phyloP scores from a whole-genome alignment of 306 rosid species.

The Abrus precatorius region DNA sequence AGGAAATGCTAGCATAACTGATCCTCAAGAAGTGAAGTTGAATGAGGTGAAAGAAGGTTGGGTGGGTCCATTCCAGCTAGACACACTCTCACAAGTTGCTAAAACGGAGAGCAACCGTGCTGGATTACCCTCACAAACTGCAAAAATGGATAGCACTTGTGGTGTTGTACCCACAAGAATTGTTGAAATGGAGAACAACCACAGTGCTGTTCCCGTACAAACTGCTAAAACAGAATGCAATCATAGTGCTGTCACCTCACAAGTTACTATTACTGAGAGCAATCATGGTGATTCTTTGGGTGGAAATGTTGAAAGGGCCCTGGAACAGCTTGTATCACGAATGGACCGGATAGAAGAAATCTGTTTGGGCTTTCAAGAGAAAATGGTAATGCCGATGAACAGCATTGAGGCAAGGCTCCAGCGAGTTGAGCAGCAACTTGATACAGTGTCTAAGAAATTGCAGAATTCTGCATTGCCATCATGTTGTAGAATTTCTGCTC shows the following conservation, averaged over 20 bases:
- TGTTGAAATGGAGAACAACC: slow-evolving; percentile 46
- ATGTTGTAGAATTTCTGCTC: slow-evolving; percentile 65
- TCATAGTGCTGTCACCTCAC: slow-evolving; percentile 40
- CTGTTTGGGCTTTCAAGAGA: slow-evolving; percentile 85
- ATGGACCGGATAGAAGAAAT: slow-evolving; percentile 77
- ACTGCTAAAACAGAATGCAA: neutral
- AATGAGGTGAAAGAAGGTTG: slow-evolving; percentile 53
- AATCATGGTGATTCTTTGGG: slow-evolving; percentile 44
- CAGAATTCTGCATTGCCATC: slow-evolving; percentile 58
- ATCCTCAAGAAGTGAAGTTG: slow-evolving; percentile 50
- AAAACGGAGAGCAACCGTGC: slow-evolving; percentile 50
- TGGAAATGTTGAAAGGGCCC: slow-evolving; percentile 55
- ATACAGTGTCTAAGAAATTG: slow-evolving; percentile 57
- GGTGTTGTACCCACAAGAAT: slow-evolving; percentile 31
- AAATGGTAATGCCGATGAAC: slow-evolving; percentile 77
- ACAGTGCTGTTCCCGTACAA: neutral
- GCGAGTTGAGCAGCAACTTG: slow-evolving; percentile 90
- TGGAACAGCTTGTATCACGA: slow-evolving; percentile 75
- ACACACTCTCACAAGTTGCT: slow-evolving; percentile 51
- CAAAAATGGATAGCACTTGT: slow-evolving; percentile 46
- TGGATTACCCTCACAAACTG: slow-evolving; percentile 40
- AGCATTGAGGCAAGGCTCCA: slow-evolving; percentile 87
- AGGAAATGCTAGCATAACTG: slow-evolving; percentile 49
- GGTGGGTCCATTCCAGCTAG: slow-evolving; percentile 48
- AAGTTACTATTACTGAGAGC: slow-evolving; percentile 49